phyloP scores from a whole-genome alignment of 176 grass and related monocot genomes.

The Guadua angustifolia region DNA sequence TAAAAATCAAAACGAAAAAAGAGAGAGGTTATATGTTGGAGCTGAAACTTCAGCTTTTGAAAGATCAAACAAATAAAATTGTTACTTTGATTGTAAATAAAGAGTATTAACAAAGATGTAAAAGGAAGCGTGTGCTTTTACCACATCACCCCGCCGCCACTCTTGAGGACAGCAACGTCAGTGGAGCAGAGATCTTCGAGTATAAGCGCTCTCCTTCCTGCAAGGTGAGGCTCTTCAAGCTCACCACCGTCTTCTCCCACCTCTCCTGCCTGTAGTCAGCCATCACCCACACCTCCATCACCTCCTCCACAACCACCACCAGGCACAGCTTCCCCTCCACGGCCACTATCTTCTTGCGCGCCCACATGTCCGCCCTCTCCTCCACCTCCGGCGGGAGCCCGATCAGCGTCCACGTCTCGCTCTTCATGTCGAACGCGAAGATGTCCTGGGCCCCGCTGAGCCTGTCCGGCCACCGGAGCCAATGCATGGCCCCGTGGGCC shows the following conservation, averaged over 20 bases:
- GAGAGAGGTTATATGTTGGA: too few relatives aligned
- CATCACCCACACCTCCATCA: slow-evolving; percentile 41
- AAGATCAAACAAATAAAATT: neutral
- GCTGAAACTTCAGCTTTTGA: neutral
- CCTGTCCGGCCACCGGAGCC: slow-evolving; percentile 41
- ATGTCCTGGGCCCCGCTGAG: slow-evolving; percentile 3
- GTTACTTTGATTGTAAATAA: neutral
- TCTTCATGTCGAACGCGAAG: slow-evolving; percentile 45
- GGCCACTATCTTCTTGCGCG: slow-evolving; percentile 33
- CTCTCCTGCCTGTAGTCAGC: neutral
- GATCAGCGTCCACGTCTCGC: slow-evolving; percentile 38
- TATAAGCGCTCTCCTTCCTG: neutral
- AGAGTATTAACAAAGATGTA: neutral
- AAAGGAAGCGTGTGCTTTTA: slow-evolving; percentile 3
- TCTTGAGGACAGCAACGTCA: slow-evolving; percentile 16
- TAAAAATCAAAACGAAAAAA: too few relatives aligned
- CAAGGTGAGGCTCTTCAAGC: slow-evolving; percentile 17
- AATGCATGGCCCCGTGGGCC: slow-evolving; percentile 42
- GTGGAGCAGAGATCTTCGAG: slow-evolving; percentile 34
- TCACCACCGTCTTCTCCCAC: slow-evolving; percentile 44
- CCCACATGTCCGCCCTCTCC: neutral
- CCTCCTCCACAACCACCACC: neutral
- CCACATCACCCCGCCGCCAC: slow-evolving; percentile 30
- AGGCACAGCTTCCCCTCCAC: slow-evolving; percentile 48
- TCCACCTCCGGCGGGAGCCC: slow-evolving; percentile 32